Base-by-base conservation (phyloP, 441 rosid genomes). In the Jatropha podagrica region DNA sequence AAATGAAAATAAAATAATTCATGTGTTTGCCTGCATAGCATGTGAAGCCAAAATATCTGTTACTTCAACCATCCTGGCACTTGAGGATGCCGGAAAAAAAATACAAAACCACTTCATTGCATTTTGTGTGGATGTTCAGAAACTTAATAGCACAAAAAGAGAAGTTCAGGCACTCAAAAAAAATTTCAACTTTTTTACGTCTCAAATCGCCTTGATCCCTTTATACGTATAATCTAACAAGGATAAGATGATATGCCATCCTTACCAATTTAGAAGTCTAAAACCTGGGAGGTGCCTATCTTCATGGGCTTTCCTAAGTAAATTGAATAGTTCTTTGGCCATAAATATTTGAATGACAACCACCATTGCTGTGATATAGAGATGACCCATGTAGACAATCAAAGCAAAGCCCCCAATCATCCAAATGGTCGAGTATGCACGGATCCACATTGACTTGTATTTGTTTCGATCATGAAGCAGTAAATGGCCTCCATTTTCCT, bases 351-450 rank as follows among this genome's bases (percentile, higher is more conserved):
- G 97, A 68, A 95, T 88, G 38, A 95, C 94, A 68, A 95, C 94
- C 62, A 95, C 92, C 97, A 95, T 92, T 74, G 97, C 98, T 23
- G 94, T 85, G 67, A 95, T 92, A 74, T 86, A 95, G 69, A 92
- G 97, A 85, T 95, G 98, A 27, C 98, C 98, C 85, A 92, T 66
- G 88, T 91, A 95, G 61, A 95, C 94, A 67, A 92, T 81, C 1
- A 92, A 81, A 14, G 86, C 87, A 75, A 95, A 95, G 60, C 91
- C 89, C 56, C 88, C 97, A 63, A 92, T 91, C 98, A 95, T 95
- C 97, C 98, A 95, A 69, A 95, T 23, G 37, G 97, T 84, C 55
- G 98, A 92, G 82, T 86, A 75, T 3, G 97, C 80, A 64, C 97
- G 88, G 61, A 92, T 71, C 87, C 85, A 85, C 85, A 95, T 85